Percentiles rank a stretch among this genome's conserved stretches.
These are phyloP conservation scores for Kodamaea plutei DNA, from an alignment of 1,139 yeast species.

Conservation along the genomic window DNA sequence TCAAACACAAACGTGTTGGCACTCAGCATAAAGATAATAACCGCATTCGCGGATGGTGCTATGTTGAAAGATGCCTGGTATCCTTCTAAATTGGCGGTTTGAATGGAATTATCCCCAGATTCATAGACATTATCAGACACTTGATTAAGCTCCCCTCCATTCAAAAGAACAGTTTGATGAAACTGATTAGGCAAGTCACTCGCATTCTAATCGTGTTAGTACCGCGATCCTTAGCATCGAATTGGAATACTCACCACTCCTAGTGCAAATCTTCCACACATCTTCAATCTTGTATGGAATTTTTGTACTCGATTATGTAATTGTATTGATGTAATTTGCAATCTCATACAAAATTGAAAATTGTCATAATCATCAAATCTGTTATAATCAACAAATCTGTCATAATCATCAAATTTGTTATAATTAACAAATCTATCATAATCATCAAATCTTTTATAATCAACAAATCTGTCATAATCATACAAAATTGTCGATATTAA, in stretches of 20 bases:
- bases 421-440: too few species aligned
- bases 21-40: slow-evolving; percentile 26
- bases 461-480: too few species aligned
- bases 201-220: slow-evolving; percentile 19
- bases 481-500: too few species aligned
- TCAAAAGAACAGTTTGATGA: slow-evolving; percentile 20
- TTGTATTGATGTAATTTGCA: too few species aligned
- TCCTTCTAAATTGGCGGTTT: slow-evolving; percentile 8
- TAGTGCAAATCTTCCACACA: slow-evolving; percentile 47
- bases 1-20: slow-evolving; percentile 25
- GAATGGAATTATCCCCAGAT: slow-evolving; percentile 3
- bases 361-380: too few species aligned
- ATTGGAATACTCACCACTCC: slow-evolving; percentile 31
- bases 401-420: too few species aligned
- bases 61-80: slow-evolving; percentile 33
- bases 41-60: slow-evolving; percentile 38
- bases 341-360: too few species aligned
- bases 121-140: slow-evolving; percentile 3
- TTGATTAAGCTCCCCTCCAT: slow-evolving; percentile 4
- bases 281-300: slow-evolving; percentile 9
- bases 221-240: not conserved
- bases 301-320: too few species aligned
- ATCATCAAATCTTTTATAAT: too few species aligned
- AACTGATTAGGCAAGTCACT: slow-evolving; percentile 30
- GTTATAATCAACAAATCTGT: too few species aligned